Conservation (phyloP, 345 rosid species). For the Salix caprea region DNA sequence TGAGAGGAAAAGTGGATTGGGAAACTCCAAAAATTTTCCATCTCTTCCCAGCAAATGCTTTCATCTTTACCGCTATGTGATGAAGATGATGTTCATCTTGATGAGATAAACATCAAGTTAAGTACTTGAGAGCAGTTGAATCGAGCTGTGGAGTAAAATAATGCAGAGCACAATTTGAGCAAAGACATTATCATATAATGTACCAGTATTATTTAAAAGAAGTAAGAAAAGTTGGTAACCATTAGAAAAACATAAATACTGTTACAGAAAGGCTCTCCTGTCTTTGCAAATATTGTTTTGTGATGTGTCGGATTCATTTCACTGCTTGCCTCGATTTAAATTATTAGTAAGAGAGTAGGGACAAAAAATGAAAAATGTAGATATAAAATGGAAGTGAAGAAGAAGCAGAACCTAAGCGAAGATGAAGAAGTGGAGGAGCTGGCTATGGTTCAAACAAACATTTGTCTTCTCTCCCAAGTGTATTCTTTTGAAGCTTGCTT, state of each 20-base stretch:
- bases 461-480: constrained; percentile 32
- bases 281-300: constrained; percentile 28
- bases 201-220: background rate
- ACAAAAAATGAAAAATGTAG: background rate
- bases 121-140: background rate
- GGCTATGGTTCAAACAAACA: constrained; percentile 34
- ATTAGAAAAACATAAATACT: no score
- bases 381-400: background rate
- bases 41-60: constrained; percentile 11
- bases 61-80: background rate
- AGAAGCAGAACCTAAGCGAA: constrained; percentile 9
- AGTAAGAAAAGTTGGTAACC: background rate
- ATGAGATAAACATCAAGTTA: background rate
- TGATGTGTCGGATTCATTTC: constrained; percentile 31
- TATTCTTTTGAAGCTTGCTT: constrained; percentile 33
- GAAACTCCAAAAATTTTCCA: constrained; percentile 34
- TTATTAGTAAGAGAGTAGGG: constrained; percentile 10
- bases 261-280: constrained; percentile 10
- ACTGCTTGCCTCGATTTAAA: constrained; percentile 20
- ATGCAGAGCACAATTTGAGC: background rate
- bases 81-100: background rate
- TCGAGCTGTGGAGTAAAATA: background rate
- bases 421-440: constrained; percentile 37
- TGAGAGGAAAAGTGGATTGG: constrained; percentile 4
- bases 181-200: no score